phyloP scores from a whole-genome alignment of 2,329 filamentous ascomycete species.

The Diaporthe citrichinensis region DNA sequence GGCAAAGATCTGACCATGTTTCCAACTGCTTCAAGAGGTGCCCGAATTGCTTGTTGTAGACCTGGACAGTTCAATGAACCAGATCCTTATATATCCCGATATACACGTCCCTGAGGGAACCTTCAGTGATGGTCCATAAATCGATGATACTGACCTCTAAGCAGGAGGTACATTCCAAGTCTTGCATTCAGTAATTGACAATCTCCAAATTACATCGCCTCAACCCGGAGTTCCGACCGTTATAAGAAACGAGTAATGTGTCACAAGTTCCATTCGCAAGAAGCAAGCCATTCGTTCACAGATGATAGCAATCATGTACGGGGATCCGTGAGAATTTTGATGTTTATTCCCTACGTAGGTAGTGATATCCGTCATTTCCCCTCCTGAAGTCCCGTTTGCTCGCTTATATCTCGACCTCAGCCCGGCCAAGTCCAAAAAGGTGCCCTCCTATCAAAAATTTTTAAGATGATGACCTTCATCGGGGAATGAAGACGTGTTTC shows the following conservation, averaged over 20 bases:
- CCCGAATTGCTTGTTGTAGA: too few relatives aligned
- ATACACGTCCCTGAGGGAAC: neutral
- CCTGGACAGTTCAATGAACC: too few relatives aligned
- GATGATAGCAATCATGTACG: accelerated
- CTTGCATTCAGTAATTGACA: neutral
- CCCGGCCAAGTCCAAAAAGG: neutral
- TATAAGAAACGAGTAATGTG: too few relatives aligned
- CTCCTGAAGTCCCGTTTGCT: neutral
- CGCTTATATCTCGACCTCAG: neutral
- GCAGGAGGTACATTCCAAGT: neutral
- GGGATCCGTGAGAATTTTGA: neutral
- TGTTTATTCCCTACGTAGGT: neutral
- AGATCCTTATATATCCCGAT: neutral
- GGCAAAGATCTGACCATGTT: too few relatives aligned
- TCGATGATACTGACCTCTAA: neutral
- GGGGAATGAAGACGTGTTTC: too few relatives aligned
- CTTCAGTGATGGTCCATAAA: neutral
- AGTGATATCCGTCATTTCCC: neutral
- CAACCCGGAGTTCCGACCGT: neutral
- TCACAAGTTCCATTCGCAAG: neutral
- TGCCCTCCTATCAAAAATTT: neutral
- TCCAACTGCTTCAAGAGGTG: too few relatives aligned
- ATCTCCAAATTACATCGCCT: neutral
- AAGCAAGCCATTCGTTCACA: neutral
- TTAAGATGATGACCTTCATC: neutral